Conservation (phyloP, 2,329 filamentous ascomycete genomes). For the Cordyceps sp. region DNA sequence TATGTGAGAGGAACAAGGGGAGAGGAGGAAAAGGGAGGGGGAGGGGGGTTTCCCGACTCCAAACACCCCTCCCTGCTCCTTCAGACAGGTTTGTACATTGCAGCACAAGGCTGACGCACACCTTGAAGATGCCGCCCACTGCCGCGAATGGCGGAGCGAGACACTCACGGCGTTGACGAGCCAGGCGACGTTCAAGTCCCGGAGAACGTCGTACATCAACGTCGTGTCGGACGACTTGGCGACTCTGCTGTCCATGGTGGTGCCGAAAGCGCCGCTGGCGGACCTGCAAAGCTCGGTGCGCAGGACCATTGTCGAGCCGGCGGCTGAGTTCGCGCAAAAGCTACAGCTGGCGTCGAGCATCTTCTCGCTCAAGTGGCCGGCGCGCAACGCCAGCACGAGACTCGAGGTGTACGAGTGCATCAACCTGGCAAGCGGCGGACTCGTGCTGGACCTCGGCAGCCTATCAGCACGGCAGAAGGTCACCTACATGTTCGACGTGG, state of each 20-base stretch:
- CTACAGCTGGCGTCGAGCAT: constrained; percentile 17
- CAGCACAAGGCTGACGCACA: constrained; percentile 1
- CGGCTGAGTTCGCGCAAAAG: constrained; percentile 17
- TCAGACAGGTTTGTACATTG: too few relatives aligned
- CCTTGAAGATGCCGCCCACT: constrained; percentile 13
- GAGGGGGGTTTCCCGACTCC: too few relatives aligned
- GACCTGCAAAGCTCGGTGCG: constrained; percentile 17
- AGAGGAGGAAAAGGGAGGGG: constrained; percentile 1
- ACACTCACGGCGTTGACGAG: constrained; percentile 16
- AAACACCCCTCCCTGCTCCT: too few relatives aligned
- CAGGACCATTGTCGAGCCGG: constrained; percentile 16
- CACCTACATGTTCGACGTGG: constrained; percentile 19
- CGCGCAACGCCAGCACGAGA: constrained; percentile 16
- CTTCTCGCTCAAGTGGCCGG: constrained; percentile 20
- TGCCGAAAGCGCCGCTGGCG: constrained; percentile 9
- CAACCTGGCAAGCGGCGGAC: constrained; percentile 15
- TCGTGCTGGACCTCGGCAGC: constrained; percentile 12
- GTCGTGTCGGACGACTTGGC: constrained; percentile 17
- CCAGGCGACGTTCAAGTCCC: constrained; percentile 14
- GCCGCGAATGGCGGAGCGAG: constrained; percentile 20
- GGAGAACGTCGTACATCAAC: constrained; percentile 11
- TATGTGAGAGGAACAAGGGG: constrained; percentile 1
- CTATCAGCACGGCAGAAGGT: constrained; percentile 11
- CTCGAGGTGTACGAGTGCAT: constrained; percentile 20
- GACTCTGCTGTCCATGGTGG: constrained; percentile 12